phyloP scores from a whole-genome alignment of 2,329 filamentous ascomycete genomes.

The Elsinoe fawcettii region DNA sequence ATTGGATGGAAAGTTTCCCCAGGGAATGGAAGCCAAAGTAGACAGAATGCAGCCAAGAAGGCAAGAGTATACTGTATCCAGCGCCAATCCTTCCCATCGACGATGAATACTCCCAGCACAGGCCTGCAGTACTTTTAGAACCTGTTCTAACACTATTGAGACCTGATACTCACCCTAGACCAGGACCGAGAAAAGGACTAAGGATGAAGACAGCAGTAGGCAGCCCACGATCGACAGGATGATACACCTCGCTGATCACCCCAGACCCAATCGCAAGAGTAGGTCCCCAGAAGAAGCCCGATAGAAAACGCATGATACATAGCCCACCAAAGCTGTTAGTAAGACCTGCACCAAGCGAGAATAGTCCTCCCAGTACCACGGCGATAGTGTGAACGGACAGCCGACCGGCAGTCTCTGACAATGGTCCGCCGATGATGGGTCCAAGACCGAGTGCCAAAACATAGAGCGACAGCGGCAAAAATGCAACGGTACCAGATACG shows the following conservation, averaged over 20 bases:
- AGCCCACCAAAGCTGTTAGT: slow-evolving; percentile 61
- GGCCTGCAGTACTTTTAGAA: slow-evolving; percentile 19
- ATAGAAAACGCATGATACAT: slow-evolving; percentile 55
- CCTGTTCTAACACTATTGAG: not conserved
- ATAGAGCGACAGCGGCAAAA: slow-evolving; percentile 53
- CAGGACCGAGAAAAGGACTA: slow-evolving; percentile 35
- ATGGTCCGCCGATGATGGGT: slow-evolving; percentile 63
- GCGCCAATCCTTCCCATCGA: slow-evolving; percentile 36
- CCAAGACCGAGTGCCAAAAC: slow-evolving; percentile 59
- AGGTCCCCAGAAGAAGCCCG: slow-evolving; percentile 29
- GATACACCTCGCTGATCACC: slow-evolving; percentile 35
- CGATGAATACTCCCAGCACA: slow-evolving; percentile 38
- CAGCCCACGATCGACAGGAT: slow-evolving; percentile 28
- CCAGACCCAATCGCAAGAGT: slow-evolving; percentile 37
- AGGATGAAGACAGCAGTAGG: slow-evolving; percentile 32
- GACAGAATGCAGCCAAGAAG: slow-evolving; percentile 31
- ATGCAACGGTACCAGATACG: slow-evolving; percentile 47
- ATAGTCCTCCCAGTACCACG: slow-evolving; percentile 54
- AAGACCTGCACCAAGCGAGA: slow-evolving; percentile 36
- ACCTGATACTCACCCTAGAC: slow-evolving; percentile 27
- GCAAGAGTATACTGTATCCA: slow-evolving; percentile 38
- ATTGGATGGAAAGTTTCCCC: slow-evolving; percentile 50
- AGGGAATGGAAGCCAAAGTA: slow-evolving; percentile 34
- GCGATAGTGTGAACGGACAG: slow-evolving; percentile 61
- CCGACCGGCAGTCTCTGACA: slow-evolving; percentile 65